Base-by-base conservation (phyloP, 2,329 filamentous ascomycete species). In the Fusarium kyushuense region DNA sequence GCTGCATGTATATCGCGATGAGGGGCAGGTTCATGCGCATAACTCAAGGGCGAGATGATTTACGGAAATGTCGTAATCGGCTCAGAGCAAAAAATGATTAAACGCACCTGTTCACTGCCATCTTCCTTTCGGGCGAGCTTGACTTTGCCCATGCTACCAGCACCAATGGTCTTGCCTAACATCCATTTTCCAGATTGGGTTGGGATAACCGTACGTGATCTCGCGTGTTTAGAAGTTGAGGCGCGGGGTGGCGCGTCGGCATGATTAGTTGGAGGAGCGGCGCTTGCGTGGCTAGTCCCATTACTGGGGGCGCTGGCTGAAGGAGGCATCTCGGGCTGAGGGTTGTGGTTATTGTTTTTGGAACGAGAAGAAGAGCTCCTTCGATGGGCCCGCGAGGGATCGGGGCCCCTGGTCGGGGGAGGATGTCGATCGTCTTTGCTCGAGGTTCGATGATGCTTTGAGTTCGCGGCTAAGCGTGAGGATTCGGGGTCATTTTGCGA, bases 61-160 rank as follows among this genome's bases (percentile, higher is more conserved):
- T 11, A 33, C 35, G 21, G 43, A 25, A n/a, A 55, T 27, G 17
- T 46, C n/a, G 42, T 13, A 11, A 23, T n/a, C 25, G 21, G 33
- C 42, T n/a, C 48, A 54, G 30, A 47, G 36, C n/a, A 16, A 43
- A 41, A 21, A 16, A n/a, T 21, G 47, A n/a, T n/a, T 48, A 47
- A n/a, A 81, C 85, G 74, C 82, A 94, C 93, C 89, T 97, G 92
- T 83, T 98, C 96, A 72, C 91, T 92, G 21, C 92, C 92, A 74
- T 97, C 94, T 72, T 91, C 87, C 79, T 96, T 96, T 74, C 92
- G 92, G 25, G 96, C 96, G 71, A 99, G 84, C 82, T 98, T 98
- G 67, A 99, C 96, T 80, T 98, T 98, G 69, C 96, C 96, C 96
- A 99, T 99, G 79, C 95, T 98, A 51, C 96, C 96, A 54, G 94